A percentile compares a stretch with the other conserved stretches of the same genome.
These are phyloP conservation scores for Aspergillus sclerotioniger DNA, from an alignment of 495 filamentous ascomycete genomes.

Conservation along the genomic window DNA sequence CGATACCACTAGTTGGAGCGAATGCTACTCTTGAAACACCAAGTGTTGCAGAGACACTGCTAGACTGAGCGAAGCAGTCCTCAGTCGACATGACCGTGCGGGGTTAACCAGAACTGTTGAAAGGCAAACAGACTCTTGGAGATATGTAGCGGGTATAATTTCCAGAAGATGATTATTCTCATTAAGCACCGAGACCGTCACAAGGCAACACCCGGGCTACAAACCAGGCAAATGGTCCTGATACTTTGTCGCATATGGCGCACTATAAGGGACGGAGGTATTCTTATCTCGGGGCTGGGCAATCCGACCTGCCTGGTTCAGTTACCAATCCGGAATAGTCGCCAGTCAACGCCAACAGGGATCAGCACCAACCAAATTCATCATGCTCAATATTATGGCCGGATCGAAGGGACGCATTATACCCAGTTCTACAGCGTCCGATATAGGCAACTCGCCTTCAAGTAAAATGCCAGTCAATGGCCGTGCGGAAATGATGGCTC, in stretches of 20 bases:
- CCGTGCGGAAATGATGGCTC: background rate
- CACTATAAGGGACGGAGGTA: background rate
- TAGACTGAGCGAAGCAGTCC: background rate
- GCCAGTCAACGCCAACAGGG: background rate
- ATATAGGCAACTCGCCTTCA: background rate
- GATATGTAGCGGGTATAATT: background rate
- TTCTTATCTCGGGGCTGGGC: background rate
- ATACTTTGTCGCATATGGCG: background rate
- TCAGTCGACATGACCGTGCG: background rate
- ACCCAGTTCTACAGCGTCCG: background rate
- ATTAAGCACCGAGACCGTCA: background rate
- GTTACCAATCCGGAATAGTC: background rate
- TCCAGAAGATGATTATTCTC: background rate
- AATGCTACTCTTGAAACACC: background rate
- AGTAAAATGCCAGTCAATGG: background rate
- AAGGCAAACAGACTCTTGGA: background rate
- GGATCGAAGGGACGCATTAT: background rate
- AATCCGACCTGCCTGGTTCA: background rate
- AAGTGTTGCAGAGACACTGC: background rate
- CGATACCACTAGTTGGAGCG: background rate
- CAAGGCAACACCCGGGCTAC: background rate
- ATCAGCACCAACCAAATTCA: background rate
- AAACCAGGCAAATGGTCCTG: background rate
- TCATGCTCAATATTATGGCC: background rate
- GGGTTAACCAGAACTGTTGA: background rate